These are phyloP conservation scores for Annulohypoxylon stygium DNA, from an alignment of 495 filamentous ascomycete species.

Conservation along the genomic window DNA sequence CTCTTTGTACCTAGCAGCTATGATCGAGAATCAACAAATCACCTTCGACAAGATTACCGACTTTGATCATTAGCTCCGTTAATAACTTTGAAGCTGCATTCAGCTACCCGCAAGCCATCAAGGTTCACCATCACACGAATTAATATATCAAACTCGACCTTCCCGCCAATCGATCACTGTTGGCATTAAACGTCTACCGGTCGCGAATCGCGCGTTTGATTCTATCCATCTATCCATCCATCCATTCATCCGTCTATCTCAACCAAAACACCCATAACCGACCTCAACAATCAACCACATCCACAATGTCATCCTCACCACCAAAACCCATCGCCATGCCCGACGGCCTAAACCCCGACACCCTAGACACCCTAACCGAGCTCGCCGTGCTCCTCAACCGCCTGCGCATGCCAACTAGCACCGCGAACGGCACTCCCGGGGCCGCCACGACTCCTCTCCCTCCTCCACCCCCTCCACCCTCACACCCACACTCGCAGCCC, in stretches of 20 bases:
- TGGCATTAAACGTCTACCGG: not conserved
- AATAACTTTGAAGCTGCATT: constrained; percentile 29
- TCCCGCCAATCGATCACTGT: not conserved
- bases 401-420: constrained; percentile 65
- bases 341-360: constrained; percentile 67
- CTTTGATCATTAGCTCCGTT: constrained; percentile 20
- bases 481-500: constrained; percentile 46
- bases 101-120: constrained; percentile 33
- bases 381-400: constrained; percentile 81
- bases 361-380: constrained; percentile 87
- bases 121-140: constrained; percentile 28
- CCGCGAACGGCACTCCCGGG: constrained; percentile 17
- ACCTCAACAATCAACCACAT: not conserved
- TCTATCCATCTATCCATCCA: not conserved
- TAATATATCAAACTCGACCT: constrained; percentile 5
- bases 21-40: constrained; percentile 24
- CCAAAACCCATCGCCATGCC: constrained; percentile 53
- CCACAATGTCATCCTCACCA: constrained; percentile 50
- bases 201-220: not conserved
- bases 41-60: constrained; percentile 24
- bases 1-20: constrained; percentile 5
- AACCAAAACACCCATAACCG: not conserved
- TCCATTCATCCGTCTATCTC: not conserved
- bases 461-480: constrained; percentile 30
- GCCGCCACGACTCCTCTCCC: constrained; percentile 32